These are phyloP conservation scores for Ramaria sp. DNA, from an alignment of 768 basidiomycete genomes.

Conservation along the genomic window DNA sequence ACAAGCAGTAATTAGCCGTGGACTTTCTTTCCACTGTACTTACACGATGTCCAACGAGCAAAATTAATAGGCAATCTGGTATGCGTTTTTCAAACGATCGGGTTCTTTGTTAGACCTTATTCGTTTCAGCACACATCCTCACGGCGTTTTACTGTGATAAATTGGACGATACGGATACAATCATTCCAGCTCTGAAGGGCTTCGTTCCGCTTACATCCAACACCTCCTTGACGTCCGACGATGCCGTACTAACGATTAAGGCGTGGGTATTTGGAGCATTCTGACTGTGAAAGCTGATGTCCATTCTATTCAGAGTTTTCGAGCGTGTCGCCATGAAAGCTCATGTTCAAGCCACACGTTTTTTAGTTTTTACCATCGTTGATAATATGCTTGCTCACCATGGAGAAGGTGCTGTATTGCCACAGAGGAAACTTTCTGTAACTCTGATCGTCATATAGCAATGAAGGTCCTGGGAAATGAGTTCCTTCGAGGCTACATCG, in stretches of 20 bases:
- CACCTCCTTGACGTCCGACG: conserved; percentile 51
- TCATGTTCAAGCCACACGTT: conserved; percentile 73
- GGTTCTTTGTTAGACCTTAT: not conserved
- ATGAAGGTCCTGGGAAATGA: conserved; percentile 60
- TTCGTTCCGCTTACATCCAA: conserved; percentile 54
- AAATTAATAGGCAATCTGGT: conserved; percentile 79
- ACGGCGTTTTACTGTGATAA: conserved; percentile 77
- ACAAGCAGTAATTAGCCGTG: conserved; percentile 47
- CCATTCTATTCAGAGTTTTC: conserved; percentile 44
- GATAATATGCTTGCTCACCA: conserved; percentile 67
- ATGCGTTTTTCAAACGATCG: conserved; percentile 15
- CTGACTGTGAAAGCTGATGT: not conserved
- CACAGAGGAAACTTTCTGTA: not conserved
- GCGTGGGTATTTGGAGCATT: conserved; percentile 37
- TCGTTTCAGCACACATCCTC: conserved; percentile 61
- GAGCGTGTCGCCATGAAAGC: conserved; percentile 71
- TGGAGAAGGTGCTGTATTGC: conserved; percentile 41
- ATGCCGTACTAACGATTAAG: conserved; percentile 48
- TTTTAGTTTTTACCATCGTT: conserved; percentile 69
- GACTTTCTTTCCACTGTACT: conserved; percentile 72
- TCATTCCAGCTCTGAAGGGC: conserved; percentile 74
- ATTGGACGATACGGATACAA: conserved; percentile 74
- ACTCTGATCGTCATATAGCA: conserved; percentile 15
- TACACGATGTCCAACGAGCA: conserved; percentile 43
- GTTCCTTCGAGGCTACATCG: conserved; percentile 69